These are phyloP conservation scores for Stenogyne calaminthoides DNA, from an alignment of 305 asterid species.

Conservation along the genomic window DNA sequence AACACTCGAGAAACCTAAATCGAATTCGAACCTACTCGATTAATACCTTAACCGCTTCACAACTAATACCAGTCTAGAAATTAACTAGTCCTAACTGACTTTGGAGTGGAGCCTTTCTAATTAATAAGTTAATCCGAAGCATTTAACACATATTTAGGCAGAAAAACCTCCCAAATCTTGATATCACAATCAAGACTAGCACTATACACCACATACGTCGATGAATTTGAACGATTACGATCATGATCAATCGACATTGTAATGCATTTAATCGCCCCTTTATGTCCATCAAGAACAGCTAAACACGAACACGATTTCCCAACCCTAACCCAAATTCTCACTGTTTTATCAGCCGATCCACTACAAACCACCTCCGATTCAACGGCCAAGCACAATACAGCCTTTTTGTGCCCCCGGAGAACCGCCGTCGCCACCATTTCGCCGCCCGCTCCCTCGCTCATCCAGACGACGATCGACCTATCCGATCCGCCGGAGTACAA, in stretches of 20 bases:
- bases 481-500: slow-evolving; percentile 72
- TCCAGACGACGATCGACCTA: slow-evolving; percentile 55
- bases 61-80: too few relatives aligned
- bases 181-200: slow-evolving; percentile 70
- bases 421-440: slow-evolving; percentile 54
- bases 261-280: slow-evolving; percentile 69
- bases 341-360: slow-evolving; percentile 77
- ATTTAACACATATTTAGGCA: slow-evolving; percentile 20
- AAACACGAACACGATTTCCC: slow-evolving; percentile 56
- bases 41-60: too few relatives aligned
- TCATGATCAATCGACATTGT: slow-evolving; percentile 30
- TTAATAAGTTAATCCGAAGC: not conserved
- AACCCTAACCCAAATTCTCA: slow-evolving; percentile 63
- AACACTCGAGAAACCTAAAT: too few relatives aligned
- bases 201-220: slow-evolving; percentile 53
- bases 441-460: slow-evolving; percentile 20
- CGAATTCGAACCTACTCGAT: too few relatives aligned
- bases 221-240: slow-evolving; percentile 14
- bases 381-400: slow-evolving; percentile 62
- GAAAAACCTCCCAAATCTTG: slow-evolving; percentile 62
- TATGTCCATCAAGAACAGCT: slow-evolving; percentile 61
- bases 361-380: slow-evolving; percentile 56
- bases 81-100: too few relatives aligned
- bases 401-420: slow-evolving; percentile 59
- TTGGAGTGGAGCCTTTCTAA: too few relatives aligned